Percentiles rank a stretch among this genome's conserved stretches.
These are phyloP conservation scores for Neocallimastix lanati DNA, from an alignment of 192 early-diverging fungal species.

Conservation along the genomic window DNA sequence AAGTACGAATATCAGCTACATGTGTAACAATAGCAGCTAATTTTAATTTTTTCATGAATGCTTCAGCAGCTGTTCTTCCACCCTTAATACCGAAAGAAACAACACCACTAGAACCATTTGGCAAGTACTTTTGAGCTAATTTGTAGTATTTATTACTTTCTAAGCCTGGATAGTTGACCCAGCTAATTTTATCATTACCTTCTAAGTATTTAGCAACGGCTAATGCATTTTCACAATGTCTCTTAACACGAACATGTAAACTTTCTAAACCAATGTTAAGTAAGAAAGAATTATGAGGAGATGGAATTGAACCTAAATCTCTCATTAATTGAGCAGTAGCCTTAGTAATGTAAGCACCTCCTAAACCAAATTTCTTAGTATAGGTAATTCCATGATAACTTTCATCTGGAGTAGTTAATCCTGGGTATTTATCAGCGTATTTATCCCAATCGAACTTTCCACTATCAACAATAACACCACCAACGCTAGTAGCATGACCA, in stretches of 20 bases:
- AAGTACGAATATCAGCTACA: neutral
- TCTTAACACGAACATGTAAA: neutral
- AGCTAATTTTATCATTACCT: neutral
- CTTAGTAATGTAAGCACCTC: neutral
- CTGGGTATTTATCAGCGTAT: conserved; percentile 53
- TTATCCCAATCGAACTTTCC: conserved; percentile 58
- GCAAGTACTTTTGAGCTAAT: conserved; percentile 1
- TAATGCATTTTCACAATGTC: neutral
- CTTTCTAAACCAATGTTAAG: neutral
- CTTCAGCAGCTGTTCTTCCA: conserved; percentile 9
- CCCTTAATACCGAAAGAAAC: neutral
- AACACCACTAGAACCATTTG: neutral
- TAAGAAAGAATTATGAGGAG: conserved; percentile 2
- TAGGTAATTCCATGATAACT: conserved; percentile 66
- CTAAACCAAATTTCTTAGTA: neutral
- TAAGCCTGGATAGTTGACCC: conserved; percentile 1
- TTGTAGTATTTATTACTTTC: neutral
- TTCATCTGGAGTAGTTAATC: conserved; percentile 64
- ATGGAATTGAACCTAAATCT: conserved; percentile 1
- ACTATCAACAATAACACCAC: conserved; percentile 35
- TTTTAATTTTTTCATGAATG: conserved; percentile 65
- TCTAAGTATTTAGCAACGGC: conserved; percentile 1
- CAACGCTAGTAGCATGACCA: conserved; percentile 51
- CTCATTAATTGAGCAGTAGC: neutral
- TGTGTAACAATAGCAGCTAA: conserved; percentile 25